A percentile compares a stretch with the other conserved stretches of the same genome.
Conservation (phyloP, 805 yeast genomes). For the Debaryomyces maramus region DNA sequence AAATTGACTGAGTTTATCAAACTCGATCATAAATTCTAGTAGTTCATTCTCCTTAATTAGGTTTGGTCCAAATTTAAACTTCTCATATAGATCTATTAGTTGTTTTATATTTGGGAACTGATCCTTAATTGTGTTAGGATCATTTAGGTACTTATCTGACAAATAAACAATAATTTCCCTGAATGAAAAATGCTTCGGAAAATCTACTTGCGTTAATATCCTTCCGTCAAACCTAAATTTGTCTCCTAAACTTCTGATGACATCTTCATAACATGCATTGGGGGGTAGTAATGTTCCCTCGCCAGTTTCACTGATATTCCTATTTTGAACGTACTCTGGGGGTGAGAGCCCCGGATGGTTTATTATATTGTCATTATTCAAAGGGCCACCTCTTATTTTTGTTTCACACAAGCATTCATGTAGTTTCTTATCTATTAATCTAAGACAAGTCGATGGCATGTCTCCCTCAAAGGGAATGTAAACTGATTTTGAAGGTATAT, state of each 20-base stretch:
- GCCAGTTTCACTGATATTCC: conserved; percentile 19
- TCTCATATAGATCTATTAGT: conserved; percentile 58
- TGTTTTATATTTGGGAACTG: conserved; percentile 14
- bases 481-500: conserved; percentile 63
- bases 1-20: conserved; percentile 22
- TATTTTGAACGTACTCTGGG: conserved; percentile 39
- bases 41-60: conserved; percentile 23
- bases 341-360: conserved; percentile 44
- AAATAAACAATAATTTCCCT: conserved; percentile 43
- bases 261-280: conserved; percentile 47
- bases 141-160: conserved; percentile 7
- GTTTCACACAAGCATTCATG: conserved; percentile 29
- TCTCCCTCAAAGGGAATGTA: conserved; percentile 68
- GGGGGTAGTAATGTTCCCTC: conserved; percentile 26
- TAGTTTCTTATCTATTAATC: conserved; percentile 26
- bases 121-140: conserved; percentile 5
- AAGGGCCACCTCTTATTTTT: conserved; percentile 36
- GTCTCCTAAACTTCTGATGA: conserved; percentile 59
- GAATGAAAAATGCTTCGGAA: conserved; percentile 43
- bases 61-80: conserved; percentile 32
- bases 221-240: conserved; percentile 51
- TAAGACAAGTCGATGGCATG: conserved; percentile 35
- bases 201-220: conserved; percentile 32
- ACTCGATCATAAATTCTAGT: conserved; percentile 19
- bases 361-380: conserved; percentile 23